phyloP scores from a whole-genome alignment of 768 basidiomycete species.

The Lactarius deliciosus region DNA sequence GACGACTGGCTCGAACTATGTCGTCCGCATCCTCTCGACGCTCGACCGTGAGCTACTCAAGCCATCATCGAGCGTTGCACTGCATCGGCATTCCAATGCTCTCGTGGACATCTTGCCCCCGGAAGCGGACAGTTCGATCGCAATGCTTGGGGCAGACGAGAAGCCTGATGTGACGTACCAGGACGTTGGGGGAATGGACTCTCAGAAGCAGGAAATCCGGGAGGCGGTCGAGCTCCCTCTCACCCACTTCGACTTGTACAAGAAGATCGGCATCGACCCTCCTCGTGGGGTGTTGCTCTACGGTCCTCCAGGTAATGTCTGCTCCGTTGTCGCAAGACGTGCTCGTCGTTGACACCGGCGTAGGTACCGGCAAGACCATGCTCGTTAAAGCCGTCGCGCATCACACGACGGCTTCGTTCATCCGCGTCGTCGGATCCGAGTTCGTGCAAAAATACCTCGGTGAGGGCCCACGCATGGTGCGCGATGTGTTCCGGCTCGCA shows the following conservation, averaged over 20 bases:
- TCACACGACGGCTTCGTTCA: conserved; percentile 96
- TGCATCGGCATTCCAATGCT: conserved; percentile 98
- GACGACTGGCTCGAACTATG: conserved; percentile 97
- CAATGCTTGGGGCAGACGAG: conserved; percentile 93
- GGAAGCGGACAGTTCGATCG: conserved; percentile 95
- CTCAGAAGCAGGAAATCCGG: conserved; percentile 97
- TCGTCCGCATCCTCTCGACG: conserved; percentile 95
- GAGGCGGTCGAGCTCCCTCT: conserved; percentile 97
- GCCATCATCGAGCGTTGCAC: conserved; percentile 95
- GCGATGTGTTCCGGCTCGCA: conserved; percentile 97
- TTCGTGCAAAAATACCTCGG: conserved; percentile 99
- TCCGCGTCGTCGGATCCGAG: conserved; percentile 96
- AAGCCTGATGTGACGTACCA: conserved; percentile 91
- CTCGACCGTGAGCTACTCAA: conserved; percentile 96
- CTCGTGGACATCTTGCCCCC: conserved; percentile 98
- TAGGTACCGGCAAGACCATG: conserved; percentile 99
- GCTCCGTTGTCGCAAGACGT: not conserved
- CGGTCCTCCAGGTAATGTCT: conserved; percentile 80
- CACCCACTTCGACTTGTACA: conserved; percentile 97
- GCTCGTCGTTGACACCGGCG: not conserved
- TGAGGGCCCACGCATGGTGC: conserved; percentile 99
- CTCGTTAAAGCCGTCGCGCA: conserved; percentile 99
- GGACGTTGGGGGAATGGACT: conserved; percentile 96
- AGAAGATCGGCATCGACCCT: conserved; percentile 99
- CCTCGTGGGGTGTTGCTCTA: conserved; percentile 96